phyloP scores from a whole-genome alignment of 1,284 basidiomycete species.

The Ceratobasidium sp. region DNA sequence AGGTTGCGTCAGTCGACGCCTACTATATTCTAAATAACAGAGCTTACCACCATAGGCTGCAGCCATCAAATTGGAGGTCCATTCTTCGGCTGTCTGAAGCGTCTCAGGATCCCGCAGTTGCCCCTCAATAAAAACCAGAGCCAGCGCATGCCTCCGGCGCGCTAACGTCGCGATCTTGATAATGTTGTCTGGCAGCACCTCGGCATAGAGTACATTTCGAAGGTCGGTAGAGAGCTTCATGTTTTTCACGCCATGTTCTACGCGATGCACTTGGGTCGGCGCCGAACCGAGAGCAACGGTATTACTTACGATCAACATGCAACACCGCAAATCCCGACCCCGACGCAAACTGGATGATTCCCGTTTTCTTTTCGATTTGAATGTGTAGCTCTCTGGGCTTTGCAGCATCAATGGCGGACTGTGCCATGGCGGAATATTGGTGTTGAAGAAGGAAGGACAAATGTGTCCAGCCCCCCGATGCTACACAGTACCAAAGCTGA shows the following conservation, averaged over 20 bases:
- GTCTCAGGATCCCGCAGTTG: conserved; percentile 51
- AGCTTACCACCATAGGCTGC: conserved; percentile 71
- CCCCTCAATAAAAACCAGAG: conserved; percentile 44
- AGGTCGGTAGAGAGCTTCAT: conserved; percentile 42
- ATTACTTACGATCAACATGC: conserved; percentile 25
- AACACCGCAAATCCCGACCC: conserved; percentile 24
- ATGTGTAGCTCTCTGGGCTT: conserved; percentile 15
- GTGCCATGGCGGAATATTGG: conserved; percentile 21
- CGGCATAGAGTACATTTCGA: conserved; percentile 46
- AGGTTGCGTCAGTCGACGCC: not conserved
- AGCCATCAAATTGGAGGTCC: conserved; percentile 67
- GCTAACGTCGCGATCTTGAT: conserved; percentile 46
- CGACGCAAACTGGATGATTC: conserved; percentile 17
- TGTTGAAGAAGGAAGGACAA: not conserved
- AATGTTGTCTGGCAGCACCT: conserved; percentile 23
- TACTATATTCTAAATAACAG: not conserved
- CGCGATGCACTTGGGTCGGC: not conserved
- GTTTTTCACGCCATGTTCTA: conserved; percentile 8
- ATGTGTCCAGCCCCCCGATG: not conserved
- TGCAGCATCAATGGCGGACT: not conserved
- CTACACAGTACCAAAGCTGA: no score
- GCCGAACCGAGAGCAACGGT: not conserved
- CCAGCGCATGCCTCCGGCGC: conserved; percentile 33
- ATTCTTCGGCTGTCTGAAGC: conserved; percentile 59
- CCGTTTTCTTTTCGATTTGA: conserved; percentile 18